Percentiles rank a stretch among this genome's conserved stretches.
phyloP scores from a whole-genome alignment of 2,329 filamentous ascomycete genomes.

The Cladosporium halotolerans region DNA sequence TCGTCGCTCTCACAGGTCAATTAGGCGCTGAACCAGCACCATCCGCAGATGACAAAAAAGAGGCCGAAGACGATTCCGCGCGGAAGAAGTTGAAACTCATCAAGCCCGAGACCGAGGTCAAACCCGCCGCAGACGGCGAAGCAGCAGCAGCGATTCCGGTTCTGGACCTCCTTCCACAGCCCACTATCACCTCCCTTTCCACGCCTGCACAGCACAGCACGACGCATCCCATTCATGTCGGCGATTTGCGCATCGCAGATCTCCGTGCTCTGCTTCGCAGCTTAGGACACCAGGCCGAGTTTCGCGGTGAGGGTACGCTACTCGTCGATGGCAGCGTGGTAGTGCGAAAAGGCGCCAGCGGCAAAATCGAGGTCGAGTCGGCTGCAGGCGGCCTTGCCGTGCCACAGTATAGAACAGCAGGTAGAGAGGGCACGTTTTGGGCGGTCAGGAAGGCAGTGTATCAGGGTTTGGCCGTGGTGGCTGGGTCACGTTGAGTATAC shows the following conservation, averaged over 20 bases:
- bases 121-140: conserved; percentile 39
- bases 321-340: conserved; percentile 84
- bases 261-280: conserved; percentile 76
- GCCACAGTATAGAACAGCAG: conserved; percentile 7
- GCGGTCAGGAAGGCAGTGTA: conserved; percentile 89
- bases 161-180: conserved; percentile 47
- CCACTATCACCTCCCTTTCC: not conserved
- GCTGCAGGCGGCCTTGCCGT: conserved; percentile 45
- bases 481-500: conserved; percentile 50
- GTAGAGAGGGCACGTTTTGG: conserved; percentile 62
- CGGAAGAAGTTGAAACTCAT: conserved; percentile 50
- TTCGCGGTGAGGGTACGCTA: conserved; percentile 85
- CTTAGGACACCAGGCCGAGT: conserved; percentile 81
- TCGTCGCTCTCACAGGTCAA: conserved; percentile 84
- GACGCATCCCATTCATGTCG: conserved; percentile 71
- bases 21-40: conserved; percentile 47
- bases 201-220: conserved; percentile 43
- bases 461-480: conserved; percentile 85
- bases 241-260: conserved; percentile 83
- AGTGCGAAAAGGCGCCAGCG: conserved; percentile 76
- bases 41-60: conserved; percentile 28
- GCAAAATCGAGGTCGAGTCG: conserved; percentile 76
- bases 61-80: conserved; percentile 34
- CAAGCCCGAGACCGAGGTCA: conserved; percentile 39
- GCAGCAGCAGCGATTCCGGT: conserved; percentile 37